Evolutionary conservation across 2,329 filamentous ascomycete species (phyloP).

Genomic region (Pyrenochaeta sp.): DNA sequence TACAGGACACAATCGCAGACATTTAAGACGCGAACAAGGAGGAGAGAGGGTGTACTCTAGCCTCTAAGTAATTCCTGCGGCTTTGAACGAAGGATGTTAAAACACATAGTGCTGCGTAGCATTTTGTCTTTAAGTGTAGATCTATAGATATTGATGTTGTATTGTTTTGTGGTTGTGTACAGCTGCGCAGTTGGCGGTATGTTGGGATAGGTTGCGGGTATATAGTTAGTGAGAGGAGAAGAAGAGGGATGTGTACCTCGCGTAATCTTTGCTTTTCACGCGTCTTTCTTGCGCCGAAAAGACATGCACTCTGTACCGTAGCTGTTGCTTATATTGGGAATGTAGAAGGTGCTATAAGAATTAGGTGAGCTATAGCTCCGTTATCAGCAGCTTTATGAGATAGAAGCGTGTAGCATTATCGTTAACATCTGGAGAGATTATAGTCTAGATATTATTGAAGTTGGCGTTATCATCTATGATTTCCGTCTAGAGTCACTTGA

Average conservation of each 20-base stretch:
- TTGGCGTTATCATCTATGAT: conserved; percentile 10
- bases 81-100: conserved; percentile 13
- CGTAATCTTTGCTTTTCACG: too few species aligned
- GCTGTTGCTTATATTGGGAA: conserved; percentile 2
- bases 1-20: conserved; percentile 19
- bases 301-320: not conserved
- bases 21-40: conserved; percentile 15
- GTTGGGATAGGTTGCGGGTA: conserved; percentile 4
- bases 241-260: too few species aligned
- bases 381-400: conserved; percentile 13
- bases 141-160: conserved; percentile 8
- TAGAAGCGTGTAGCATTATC: conserved; percentile 10
- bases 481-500: conserved; percentile 11
- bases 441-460: conserved; percentile 10
- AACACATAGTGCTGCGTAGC: conserved; percentile 12
- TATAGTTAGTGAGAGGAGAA: too few species aligned
- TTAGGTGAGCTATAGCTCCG: conserved; percentile 12
- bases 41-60: conserved; percentile 12
- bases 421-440: conserved; percentile 6
- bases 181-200: conserved; percentile 12
- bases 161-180: conserved; percentile 10
- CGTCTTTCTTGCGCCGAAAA: not conserved
- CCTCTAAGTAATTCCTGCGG: conserved; percentile 11
- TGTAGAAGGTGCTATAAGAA: conserved; percentile 10
- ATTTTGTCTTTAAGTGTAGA: not conserved